A percentile compares a stretch with the other conserved stretches of the same genome.
These are phyloP conservation scores for Pulicaria dysenterica DNA, from an alignment of 129 eudicot species.

Conservation along the genomic window DNA sequence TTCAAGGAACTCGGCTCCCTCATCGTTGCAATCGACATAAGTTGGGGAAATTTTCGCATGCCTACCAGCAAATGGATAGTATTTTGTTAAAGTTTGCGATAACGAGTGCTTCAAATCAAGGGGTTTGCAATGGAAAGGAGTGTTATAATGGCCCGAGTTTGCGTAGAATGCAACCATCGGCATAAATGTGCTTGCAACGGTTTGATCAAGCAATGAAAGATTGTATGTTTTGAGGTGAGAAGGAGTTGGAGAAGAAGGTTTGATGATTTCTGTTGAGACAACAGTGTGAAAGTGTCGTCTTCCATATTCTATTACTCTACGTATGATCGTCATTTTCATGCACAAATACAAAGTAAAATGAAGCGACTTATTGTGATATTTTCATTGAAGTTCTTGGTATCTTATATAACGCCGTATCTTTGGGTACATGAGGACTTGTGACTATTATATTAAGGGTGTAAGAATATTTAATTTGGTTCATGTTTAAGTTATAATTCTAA, in stretches of 20 bases:
- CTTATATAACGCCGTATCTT: too few relatives aligned
- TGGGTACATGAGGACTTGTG: too few relatives aligned
- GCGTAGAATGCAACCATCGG: constrained; percentile 1
- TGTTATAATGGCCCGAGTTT: background rate
- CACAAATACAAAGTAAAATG: background rate
- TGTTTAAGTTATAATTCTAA: too few relatives aligned
- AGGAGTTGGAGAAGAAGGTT: constrained; percentile 4
- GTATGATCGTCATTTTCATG: background rate
- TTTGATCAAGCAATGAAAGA: constrained; percentile 7
- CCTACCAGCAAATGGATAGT: constrained; percentile 14
- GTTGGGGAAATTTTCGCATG: background rate
- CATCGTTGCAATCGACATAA: background rate
- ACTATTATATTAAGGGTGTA: too few relatives aligned
- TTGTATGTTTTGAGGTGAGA: constrained; percentile 8
- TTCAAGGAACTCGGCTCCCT: background rate
- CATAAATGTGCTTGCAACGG: background rate
- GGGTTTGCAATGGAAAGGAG: background rate
- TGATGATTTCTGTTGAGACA: background rate
- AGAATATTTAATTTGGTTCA: too few relatives aligned
- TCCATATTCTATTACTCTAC: background rate
- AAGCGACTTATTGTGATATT: too few relatives aligned
- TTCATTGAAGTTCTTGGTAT: too few relatives aligned
- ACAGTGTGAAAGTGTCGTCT: background rate
- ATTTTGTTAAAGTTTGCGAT: constrained; percentile 4
- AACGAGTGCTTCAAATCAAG: background rate